Percentiles rank a stretch among this genome's conserved stretches.
Conservation (phyloP, 2,329 filamentous ascomycete species). For the Aspergillus hortae region DNA sequence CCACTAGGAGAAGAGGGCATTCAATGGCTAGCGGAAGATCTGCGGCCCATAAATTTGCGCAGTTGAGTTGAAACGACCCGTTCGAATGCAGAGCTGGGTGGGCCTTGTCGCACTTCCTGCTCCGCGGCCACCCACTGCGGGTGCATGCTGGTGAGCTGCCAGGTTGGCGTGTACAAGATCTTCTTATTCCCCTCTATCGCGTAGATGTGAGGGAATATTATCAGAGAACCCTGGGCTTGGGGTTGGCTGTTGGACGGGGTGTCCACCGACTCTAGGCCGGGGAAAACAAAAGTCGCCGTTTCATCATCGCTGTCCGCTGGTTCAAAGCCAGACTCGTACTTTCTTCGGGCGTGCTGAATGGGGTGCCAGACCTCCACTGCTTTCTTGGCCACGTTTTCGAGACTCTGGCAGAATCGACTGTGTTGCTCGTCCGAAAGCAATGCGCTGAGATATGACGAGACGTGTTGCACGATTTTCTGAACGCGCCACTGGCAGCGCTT, state of each 20-base stretch:
- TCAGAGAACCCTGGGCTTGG: neutral
- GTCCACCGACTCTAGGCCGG: neutral
- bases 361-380: slow-evolving; percentile 12
- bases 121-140: neutral
- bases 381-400: slow-evolving; percentile 11
- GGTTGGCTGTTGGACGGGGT: neutral
- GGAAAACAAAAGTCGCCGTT: slow-evolving; percentile 10
- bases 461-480: neutral
- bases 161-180: neutral
- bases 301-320: slow-evolving; percentile 8
- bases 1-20: neutral
- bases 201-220: neutral
- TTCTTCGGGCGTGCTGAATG: slow-evolving; percentile 9
- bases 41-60: neutral
- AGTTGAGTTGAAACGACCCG: neutral
- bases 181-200: neutral
- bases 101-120: neutral
- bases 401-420: slow-evolving; percentile 8
- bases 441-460: slow-evolving; percentile 5
- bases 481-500: slow-evolving; percentile 2
- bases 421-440: slow-evolving; percentile 6
- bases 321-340: slow-evolving; percentile 13
- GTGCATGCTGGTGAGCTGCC: neutral
- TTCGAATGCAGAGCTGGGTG: neutral
- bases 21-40: neutral